Evolutionary conservation across 2,329 filamentous ascomycete genomes (phyloP).

Genomic region (Fusarium sp.): DNA sequence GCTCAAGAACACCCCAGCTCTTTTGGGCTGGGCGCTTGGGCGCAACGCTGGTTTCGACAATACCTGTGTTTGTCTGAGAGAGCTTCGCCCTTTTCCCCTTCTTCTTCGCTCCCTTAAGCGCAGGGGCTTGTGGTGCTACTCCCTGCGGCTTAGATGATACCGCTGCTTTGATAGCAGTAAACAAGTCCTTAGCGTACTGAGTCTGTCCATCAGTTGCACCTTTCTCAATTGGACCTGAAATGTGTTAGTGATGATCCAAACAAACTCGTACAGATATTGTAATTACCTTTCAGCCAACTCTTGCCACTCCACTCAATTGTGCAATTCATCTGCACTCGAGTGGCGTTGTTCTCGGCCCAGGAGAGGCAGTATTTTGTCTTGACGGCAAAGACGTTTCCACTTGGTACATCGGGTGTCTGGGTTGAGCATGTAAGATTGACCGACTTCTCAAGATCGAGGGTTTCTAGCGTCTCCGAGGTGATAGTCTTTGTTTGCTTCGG

Average conservation of each 20-base stretch:
- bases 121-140: constrained; percentile 57
- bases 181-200: constrained; percentile 82
- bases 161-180: constrained; percentile 77
- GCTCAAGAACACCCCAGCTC: constrained; percentile 85
- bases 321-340: constrained; percentile 87
- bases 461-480: constrained; percentile 84
- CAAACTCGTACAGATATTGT: not conserved
- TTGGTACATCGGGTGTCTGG: constrained; percentile 94
- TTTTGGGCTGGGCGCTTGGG: constrained; percentile 58
- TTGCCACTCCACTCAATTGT: constrained; percentile 96
- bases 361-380: constrained; percentile 96
- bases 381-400: constrained; percentile 87
- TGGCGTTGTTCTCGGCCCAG: constrained; percentile 89
- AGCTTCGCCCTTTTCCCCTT: constrained; percentile 65
- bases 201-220: constrained; percentile 91
- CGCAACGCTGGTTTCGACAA: constrained; percentile 53
- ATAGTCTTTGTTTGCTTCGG: constrained; percentile 96
- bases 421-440: constrained; percentile 85
- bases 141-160: constrained; percentile 73
- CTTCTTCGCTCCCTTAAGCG: constrained; percentile 67
- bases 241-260: constrained; percentile 45
- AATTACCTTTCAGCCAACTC: constrained; percentile 93
- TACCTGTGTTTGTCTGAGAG: constrained; percentile 58
- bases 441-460: constrained; percentile 86
- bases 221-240: constrained; percentile 89